Base-by-base conservation (phyloP, 345 rosid species). In the Conringia planisiliqua region DNA sequence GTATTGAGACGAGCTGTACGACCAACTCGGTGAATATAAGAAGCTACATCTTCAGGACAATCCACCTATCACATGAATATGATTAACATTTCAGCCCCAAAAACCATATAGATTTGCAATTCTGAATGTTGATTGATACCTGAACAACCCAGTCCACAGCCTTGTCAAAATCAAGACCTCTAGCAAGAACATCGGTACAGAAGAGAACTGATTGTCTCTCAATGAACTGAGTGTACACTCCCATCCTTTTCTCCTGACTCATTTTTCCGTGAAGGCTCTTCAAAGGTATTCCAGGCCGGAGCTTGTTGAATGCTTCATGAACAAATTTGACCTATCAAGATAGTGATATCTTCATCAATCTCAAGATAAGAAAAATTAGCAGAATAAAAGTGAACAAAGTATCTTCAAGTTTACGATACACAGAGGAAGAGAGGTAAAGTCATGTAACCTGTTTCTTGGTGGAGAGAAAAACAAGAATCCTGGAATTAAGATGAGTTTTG, bases 71-170 rank as follows among this genome's bases (percentile, higher is more conserved):
- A 59, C 22, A 70, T 44, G 51, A 58, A 59, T 52, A 35, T 46
- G 52, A 48, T 46, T 74, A 62, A 68, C 51, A 72, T 29, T 68
- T 43, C 38, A 29, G 26, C 27, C 6, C n/a, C 2, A 44, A 8
- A 61, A 60, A 8, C 64, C 50, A 80, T 18, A 36, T 17, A 77
- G 66, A 62, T 58, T 36, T 59, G 36, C 22, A 54, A 30, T 38
- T 78, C 32, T 32, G 58, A 20, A 66, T 58, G 42, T 6, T 44
- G 18, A 64, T 64, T 16, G 46, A 20, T 70, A 95, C 99, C 97
- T 95, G 99, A 71, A 95, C 86, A 73, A 92, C 97, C 99, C 99
- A 95, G 75, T 95, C 99, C 52, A 95, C 97, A 58, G 86, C 88
- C 86, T 86, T 86, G 33, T 87, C 91, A 77, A 95, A 95, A 79